A percentile compares a stretch with the other conserved stretches of the same genome.
Conservation (phyloP, 805 yeast genomes). For the Candida vartiovaarae region DNA sequence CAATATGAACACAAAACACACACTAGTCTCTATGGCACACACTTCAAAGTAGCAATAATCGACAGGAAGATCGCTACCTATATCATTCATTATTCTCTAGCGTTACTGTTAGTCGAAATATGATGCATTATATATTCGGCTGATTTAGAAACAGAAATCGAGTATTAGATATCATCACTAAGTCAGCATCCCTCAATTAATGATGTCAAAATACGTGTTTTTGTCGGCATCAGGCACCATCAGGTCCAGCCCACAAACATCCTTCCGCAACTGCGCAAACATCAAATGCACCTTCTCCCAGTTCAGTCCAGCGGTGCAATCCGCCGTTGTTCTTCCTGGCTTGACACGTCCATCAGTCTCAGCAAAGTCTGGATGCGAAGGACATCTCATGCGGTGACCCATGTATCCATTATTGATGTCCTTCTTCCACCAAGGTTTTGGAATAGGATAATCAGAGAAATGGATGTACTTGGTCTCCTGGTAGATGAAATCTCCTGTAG, state of each 20-base stretch:
- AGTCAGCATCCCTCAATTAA: conserved; percentile 7
- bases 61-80: too few relatives aligned
- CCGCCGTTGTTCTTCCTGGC: conserved; percentile 9
- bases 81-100: too few relatives aligned
- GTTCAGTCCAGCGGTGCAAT: conserved; percentile 17
- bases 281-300: conserved; percentile 17
- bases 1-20: too few relatives aligned
- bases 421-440: conserved; percentile 52
- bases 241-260: conserved; percentile 18
- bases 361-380: conserved; percentile 10
- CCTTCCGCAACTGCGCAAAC: conserved; percentile 15
- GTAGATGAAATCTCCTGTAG: conserved; percentile 15
- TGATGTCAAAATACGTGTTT: conserved; percentile 16
- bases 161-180: too few relatives aligned
- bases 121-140: too few relatives aligned
- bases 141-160: too few relatives aligned
- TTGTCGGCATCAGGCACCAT: conserved; percentile 9
- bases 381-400: conserved; percentile 14
- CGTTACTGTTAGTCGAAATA: too few relatives aligned
- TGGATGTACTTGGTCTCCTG: conserved; percentile 42
- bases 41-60: too few relatives aligned
- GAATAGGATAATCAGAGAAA: conserved; percentile 59
- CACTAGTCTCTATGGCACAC: too few relatives aligned
- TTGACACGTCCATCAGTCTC: conserved; percentile 2
- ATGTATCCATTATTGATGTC: conserved; percentile 8